Evolutionary conservation across 2,329 filamentous ascomycete genomes (phyloP), one percentile per base, ranked within the genome.

Genomic region (Alternaria triticina): DNA sequence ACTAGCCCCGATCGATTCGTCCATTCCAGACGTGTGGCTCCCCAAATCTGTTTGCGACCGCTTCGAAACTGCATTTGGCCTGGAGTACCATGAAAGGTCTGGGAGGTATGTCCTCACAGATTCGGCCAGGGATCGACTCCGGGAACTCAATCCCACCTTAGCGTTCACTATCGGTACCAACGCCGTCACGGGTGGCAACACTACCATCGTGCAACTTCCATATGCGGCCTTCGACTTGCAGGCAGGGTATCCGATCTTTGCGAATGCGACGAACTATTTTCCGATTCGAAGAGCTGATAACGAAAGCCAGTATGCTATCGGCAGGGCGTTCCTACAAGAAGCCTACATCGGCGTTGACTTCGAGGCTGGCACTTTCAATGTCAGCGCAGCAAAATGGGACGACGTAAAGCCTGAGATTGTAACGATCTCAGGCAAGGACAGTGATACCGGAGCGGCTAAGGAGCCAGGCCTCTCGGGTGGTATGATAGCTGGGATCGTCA

Each of bases 291-390:
- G 86, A 61, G 81, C 86, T 8, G 72, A 84, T 36, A 83, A 86
- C 61, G 83, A 84, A 33, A 82, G 82, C 12, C 83, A 86, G 65
- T 85, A 87, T 71, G 85, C 88, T 7, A 84, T 92, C 27, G 90
- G 90, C 11, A 84, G 90, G 20, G 84, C 87, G 0, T 90, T 92
- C 64, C 79, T 92, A 54, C 90, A 92, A 74, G 89, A 92, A 77
- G 85, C 89, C 1, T 84, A 84, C 57, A 62, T 84, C 27, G 78
- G 75, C 6, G 80, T 81, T 11, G 80, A 84, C 64, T 83, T 79
- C 69, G 82, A 83, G 57, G 72, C 76, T 23, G 67, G 72, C 9
- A 76, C 71, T 22, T 84, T 84, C 25, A 59, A 59, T 1, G 25
- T 59, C 36, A 59, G 56, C n/a, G 56, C 56, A 0, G 56, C 56